Evolutionary conservation across 2,329 filamentous ascomycete genomes (phyloP).

Genomic region (Pseudogymnoascus sp.): DNA sequence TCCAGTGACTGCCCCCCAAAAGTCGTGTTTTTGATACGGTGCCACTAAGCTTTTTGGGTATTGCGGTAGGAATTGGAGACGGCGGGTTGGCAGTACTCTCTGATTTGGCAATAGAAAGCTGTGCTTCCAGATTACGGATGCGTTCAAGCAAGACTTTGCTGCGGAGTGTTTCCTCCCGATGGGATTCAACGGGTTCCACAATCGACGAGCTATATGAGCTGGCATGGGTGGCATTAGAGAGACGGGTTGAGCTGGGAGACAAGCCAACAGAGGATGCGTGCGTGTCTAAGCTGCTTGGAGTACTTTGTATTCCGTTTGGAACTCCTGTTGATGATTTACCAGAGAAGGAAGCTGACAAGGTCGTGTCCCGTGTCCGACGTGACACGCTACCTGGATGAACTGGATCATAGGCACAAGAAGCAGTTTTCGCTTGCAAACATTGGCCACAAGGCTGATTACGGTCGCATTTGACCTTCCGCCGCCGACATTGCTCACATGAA

Average conservation of each 20-base stretch:
- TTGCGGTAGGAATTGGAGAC: neutral
- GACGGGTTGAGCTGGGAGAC: neutral
- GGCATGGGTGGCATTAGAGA: neutral
- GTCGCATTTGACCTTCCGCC: constrained; percentile 39
- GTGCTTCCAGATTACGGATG: neutral
- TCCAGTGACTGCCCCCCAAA: constrained; percentile 24
- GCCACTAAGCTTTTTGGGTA: constrained; percentile 12
- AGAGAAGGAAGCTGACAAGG: constrained; percentile 7
- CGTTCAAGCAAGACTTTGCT: neutral
- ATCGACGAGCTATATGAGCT: neutral
- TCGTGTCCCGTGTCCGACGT: constrained; percentile 1
- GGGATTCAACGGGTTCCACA: neutral
- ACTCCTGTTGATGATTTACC: neutral
- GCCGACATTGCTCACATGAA: constrained; percentile 36
- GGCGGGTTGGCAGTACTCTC: neutral
- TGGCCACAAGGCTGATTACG: constrained; percentile 33
- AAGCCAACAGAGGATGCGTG: neutral
- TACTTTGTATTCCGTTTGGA: neutral
- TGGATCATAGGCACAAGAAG: constrained; percentile 27
- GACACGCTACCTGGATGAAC: constrained; percentile 10
- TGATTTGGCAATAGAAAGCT: neutral
- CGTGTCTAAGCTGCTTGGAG: constrained; percentile 10
- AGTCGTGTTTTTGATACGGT: constrained; percentile 22
- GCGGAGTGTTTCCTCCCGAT: neutral
- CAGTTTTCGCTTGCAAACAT: constrained; percentile 27